A percentile compares a stretch with the other conserved stretches of the same genome.
Conservation (phyloP, 257 asterid genomes). For the Jasminum sambac region DNA sequence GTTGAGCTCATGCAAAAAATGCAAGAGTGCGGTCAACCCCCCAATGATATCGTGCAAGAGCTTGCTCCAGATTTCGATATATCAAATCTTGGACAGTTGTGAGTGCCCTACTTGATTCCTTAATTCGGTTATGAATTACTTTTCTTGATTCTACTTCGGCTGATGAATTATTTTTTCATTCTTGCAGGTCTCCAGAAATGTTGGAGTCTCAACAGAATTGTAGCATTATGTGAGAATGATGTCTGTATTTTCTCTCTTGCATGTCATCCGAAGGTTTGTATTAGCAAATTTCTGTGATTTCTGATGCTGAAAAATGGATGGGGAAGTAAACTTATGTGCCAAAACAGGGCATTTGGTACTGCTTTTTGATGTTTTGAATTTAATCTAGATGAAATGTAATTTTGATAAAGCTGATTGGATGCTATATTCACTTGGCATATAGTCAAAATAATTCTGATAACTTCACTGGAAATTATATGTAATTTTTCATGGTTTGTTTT, state of each 20-base stretch:
- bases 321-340: not conserved
- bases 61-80: constrained; percentile 89
- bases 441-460: not conserved
- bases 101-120: constrained; percentile 34
- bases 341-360: not conserved
- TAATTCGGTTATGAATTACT: not conserved
- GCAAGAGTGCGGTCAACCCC: constrained; percentile 99
- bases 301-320: not conserved
- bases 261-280: not conserved
- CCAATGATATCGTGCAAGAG: constrained; percentile 84
- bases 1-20: constrained; percentile 98
- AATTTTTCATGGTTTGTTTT: not conserved
- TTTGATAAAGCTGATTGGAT: not conserved
- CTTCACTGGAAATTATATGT: not conserved
- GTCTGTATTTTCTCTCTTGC: not conserved
- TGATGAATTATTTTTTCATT: constrained; percentile 20
- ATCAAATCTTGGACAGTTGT: constrained; percentile 78
- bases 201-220: constrained; percentile 69
- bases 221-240: constrained; percentile 42
- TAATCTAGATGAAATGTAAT: not conserved
- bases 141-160: not conserved
- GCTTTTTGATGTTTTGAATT: not conserved
- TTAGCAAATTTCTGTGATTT: not conserved
- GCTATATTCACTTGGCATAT: not conserved
- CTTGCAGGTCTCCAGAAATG: constrained; percentile 85